Conservation (phyloP, 495 filamentous ascomycete genomes). For the Ramalina peruviana region DNA sequence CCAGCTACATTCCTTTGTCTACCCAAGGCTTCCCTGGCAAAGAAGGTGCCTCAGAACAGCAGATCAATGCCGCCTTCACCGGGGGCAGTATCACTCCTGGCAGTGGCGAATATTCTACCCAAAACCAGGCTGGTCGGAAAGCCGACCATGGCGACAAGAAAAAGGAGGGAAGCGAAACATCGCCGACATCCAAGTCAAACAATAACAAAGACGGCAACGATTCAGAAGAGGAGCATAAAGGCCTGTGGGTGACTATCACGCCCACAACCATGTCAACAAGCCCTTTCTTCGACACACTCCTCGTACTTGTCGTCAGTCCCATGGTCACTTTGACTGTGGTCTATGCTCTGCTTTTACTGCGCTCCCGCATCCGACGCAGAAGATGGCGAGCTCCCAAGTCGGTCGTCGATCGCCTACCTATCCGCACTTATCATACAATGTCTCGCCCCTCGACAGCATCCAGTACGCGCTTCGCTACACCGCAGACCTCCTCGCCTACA, state of each 20-base stretch:
- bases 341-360: constrained; percentile 75
- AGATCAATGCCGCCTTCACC: constrained; percentile 27
- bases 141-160: constrained; percentile 1
- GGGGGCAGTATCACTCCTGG: constrained; percentile 64
- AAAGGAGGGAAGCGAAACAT: background rate
- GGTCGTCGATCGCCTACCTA: constrained; percentile 85
- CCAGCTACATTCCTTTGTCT: constrained; percentile 5
- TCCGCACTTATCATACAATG: constrained; percentile 85
- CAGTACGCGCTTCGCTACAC: constrained; percentile 40
- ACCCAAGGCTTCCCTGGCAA: constrained; percentile 7
- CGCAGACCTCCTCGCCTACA: constrained; percentile 49
- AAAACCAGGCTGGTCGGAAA: constrained; percentile 6
- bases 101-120: constrained; percentile 56
- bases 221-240: constrained; percentile 44
- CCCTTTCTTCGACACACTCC: constrained; percentile 89
- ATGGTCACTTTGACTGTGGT: constrained; percentile 85
- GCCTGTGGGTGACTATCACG: constrained; percentile 90
- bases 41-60: constrained; percentile 6
- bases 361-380: constrained; percentile 76
- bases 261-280: constrained; percentile 82
- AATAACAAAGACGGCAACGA: background rate
- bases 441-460: constrained; percentile 41
- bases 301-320: constrained; percentile 86
- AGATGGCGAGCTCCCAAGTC: constrained; percentile 95
- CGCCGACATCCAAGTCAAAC: background rate